phyloP scores from a whole-genome alignment of 2,329 filamentous ascomycete species.

The Cucurbitaria berberidis region DNA sequence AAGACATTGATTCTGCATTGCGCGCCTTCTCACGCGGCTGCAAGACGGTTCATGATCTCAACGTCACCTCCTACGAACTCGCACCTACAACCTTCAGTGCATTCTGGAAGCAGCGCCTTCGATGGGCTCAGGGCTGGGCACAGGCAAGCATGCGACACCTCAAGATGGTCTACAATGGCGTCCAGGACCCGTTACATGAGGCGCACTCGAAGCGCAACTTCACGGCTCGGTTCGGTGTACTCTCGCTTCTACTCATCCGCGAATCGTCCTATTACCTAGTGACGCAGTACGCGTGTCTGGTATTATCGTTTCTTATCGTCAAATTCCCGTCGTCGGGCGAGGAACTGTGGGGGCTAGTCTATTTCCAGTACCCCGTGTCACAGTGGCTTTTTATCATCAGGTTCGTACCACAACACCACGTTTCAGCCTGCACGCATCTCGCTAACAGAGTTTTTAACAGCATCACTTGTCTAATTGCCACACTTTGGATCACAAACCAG shows the following conservation, averaged over 20 bases:
- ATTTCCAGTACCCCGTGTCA: slow-evolving; percentile 57
- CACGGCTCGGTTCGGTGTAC: slow-evolving; percentile 51
- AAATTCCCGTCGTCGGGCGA: slow-evolving; percentile 50
- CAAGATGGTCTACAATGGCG: slow-evolving; percentile 52
- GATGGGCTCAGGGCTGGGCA: slow-evolving; percentile 59
- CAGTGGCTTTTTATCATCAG: slow-evolving; percentile 56
- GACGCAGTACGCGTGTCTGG: slow-evolving; percentile 56
- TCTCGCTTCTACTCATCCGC: slow-evolving; percentile 55
- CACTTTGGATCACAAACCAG: slow-evolving; percentile 55
- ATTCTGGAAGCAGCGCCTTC: slow-evolving; percentile 59
- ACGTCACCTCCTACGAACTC: slow-evolving; percentile 57
- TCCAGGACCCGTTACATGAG: slow-evolving; percentile 38
- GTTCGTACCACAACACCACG: slow-evolving; percentile 34
- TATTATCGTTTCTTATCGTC: slow-evolving; percentile 54
- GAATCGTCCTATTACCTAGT: slow-evolving; percentile 58
- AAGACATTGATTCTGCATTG: slow-evolving; percentile 59
- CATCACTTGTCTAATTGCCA: slow-evolving; percentile 52
- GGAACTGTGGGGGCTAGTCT: slow-evolving; percentile 51
- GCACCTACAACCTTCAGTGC: slow-evolving; percentile 53
- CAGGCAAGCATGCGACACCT: slow-evolving; percentile 55
- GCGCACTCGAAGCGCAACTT: slow-evolving; percentile 42
- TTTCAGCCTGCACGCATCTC: slow-evolving; percentile 3
- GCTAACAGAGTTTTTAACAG: slow-evolving; percentile 35
- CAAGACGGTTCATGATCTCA: slow-evolving; percentile 56
- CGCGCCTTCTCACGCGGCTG: slow-evolving; percentile 54